These are phyloP conservation scores for Xylaria acuta DNA, from an alignment of 495 filamentous ascomycete species.

Conservation along the genomic window DNA sequence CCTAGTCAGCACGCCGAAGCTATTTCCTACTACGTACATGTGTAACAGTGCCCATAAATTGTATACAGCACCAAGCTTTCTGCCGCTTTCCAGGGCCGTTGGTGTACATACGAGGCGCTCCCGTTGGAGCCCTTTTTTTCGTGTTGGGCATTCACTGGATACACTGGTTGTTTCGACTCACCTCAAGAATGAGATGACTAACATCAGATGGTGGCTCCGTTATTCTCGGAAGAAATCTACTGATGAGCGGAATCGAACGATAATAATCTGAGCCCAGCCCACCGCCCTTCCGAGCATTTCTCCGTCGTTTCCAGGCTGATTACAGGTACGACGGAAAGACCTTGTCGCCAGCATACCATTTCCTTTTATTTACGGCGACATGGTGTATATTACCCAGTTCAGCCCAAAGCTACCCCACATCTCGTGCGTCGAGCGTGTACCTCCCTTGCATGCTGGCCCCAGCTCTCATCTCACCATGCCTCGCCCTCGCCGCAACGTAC, in stretches of 20 bases:
- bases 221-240: conserved; percentile 18
- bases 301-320: conserved; percentile 7
- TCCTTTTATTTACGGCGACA: background rate
- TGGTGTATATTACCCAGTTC: conserved; percentile 13
- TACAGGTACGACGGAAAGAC: conserved; percentile 10
- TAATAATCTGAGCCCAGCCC: conserved; percentile 20
- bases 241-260: conserved; percentile 24
- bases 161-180: conserved; percentile 4
- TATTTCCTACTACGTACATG: background rate
- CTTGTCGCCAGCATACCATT: conserved; percentile 13
- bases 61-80: conserved; percentile 25
- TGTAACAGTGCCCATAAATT: conserved; percentile 14
- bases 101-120: background rate
- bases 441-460: conserved; percentile 1
- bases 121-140: background rate
- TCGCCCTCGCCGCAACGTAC: background rate
- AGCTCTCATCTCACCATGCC: conserved; percentile 8
- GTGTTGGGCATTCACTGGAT: conserved; percentile 14
- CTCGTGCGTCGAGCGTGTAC: background rate
- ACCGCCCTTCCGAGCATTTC: conserved; percentile 12
- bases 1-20: conserved; percentile 18
- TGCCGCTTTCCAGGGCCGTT: background rate
- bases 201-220: conserved; percentile 22
- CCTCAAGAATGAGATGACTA: conserved; percentile 21
- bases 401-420: conserved; percentile 18